These are phyloP conservation scores for Agaricus subrufescens DNA, from an alignment of 768 basidiomycete species.

Conservation along the genomic window DNA sequence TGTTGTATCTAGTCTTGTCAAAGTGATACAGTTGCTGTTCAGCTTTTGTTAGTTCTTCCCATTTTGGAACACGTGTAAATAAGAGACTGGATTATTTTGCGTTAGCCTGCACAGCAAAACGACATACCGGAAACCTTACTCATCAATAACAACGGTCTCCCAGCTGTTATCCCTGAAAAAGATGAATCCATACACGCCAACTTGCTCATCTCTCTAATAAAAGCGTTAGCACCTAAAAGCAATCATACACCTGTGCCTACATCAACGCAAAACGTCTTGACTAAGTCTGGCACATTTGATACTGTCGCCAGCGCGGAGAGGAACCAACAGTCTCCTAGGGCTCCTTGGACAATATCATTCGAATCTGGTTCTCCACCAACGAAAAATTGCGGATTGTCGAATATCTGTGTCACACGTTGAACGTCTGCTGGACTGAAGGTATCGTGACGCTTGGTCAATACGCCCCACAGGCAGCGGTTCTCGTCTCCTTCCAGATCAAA, in stretches of 20 bases:
- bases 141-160: constrained; percentile 54
- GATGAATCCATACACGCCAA: constrained; percentile 57
- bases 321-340: constrained; percentile 55
- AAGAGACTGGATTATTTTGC: constrained; percentile 31
- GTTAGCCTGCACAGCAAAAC: background rate
- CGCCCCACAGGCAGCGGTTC: constrained; percentile 35
- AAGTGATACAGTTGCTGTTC: constrained; percentile 46
- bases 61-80: constrained; percentile 45
- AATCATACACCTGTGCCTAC: constrained; percentile 14
- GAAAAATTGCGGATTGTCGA: constrained; percentile 47
- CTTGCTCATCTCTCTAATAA: constrained; percentile 40
- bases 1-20: constrained; percentile 43
- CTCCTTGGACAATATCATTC: constrained; percentile 48
- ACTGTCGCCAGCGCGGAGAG: constrained; percentile 47
- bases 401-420: constrained; percentile 43
- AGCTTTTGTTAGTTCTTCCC: constrained; percentile 35
- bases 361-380: constrained; percentile 36
- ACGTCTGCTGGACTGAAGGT: constrained; percentile 23
- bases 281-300: constrained; percentile 39
- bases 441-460: constrained; percentile 15
- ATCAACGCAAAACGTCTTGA: constrained; percentile 40
- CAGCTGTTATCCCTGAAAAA: constrained; percentile 49
- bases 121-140: constrained; percentile 28
- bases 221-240: background rate
- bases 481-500: constrained; percentile 54